Percentiles rank a stretch among this genome's conserved stretches.
phyloP scores from a whole-genome alignment of 768 basidiomycete species.

The Amanita polypyramis region DNA sequence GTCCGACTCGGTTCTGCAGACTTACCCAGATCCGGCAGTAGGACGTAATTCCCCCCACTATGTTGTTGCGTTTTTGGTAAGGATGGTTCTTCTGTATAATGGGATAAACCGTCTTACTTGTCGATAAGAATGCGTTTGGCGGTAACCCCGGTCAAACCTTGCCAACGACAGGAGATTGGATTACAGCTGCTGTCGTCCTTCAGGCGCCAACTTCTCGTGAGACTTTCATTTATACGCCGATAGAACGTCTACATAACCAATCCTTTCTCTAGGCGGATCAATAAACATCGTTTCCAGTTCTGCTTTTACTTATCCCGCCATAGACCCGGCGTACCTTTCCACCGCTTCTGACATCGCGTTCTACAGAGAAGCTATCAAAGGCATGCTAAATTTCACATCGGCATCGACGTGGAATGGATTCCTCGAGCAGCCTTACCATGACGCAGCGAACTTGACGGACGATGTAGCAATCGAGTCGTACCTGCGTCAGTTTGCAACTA shows the following conservation, averaged over 20 bases:
- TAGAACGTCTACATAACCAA: not conserved
- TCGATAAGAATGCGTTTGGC: not conserved
- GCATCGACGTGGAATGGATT: slow-evolving; percentile 20
- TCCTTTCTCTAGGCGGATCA: slow-evolving; percentile 20
- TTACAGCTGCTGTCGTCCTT: slow-evolving; percentile 17
- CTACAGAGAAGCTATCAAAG: slow-evolving; percentile 16
- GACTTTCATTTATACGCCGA: not conserved
- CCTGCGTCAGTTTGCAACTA: slow-evolving; percentile 13
- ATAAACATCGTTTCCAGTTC: slow-evolving; percentile 30
- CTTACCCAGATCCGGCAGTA: slow-evolving; percentile 22
- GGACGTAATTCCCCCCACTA: slow-evolving; percentile 25
- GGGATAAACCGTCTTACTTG: not conserved
- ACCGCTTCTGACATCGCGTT: slow-evolving; percentile 21
- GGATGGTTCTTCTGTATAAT: not conserved
- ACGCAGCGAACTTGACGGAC: slow-evolving; percentile 13
- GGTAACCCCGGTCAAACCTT: slow-evolving; percentile 1
- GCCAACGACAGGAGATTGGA: slow-evolving; percentile 21
- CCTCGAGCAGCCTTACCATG: slow-evolving; percentile 14
- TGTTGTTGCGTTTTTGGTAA: slow-evolving; percentile 24
- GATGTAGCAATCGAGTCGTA: slow-evolving; percentile 18
- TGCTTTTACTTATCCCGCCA: slow-evolving; percentile 35
- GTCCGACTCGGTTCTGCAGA: slow-evolving; percentile 19
- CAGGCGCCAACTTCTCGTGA: slow-evolving; percentile 26
- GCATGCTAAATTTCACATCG: slow-evolving; percentile 15
- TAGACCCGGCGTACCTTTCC: slow-evolving; percentile 37